These are phyloP conservation scores for Euphorbia peplus DNA, from an alignment of 345 rosid genomes.

Conservation along the genomic window DNA sequence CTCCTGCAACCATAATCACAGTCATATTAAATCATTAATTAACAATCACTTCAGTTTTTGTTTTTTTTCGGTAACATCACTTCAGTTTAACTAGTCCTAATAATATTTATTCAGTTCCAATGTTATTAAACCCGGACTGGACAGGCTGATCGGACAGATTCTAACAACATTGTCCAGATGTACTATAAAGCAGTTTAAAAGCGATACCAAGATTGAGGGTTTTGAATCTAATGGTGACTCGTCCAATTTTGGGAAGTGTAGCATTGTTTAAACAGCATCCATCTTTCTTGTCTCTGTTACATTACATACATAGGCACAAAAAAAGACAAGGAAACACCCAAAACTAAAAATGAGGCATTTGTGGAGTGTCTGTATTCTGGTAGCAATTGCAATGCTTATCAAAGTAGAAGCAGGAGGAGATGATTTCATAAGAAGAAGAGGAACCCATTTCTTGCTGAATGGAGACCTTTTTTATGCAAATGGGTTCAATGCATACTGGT, in stretches of 20 bases:
- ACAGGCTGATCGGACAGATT: too few species aligned
- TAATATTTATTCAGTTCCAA: too few species aligned
- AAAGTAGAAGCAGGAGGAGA: conserved; percentile 20
- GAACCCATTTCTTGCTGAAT: conserved; percentile 28
- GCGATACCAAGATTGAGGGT: neutral
- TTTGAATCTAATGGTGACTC: neutral
- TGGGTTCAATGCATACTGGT: conserved; percentile 37
- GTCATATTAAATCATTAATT: too few species aligned
- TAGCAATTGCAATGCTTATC: conserved; percentile 9
- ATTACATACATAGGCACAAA: neutral
- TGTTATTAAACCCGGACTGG: too few species aligned
- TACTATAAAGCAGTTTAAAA: too few species aligned
- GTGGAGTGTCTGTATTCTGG: conserved; percentile 11
- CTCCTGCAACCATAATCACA: neutral
- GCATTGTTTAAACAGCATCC: conserved; percentile 16
- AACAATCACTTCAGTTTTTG: too few species aligned
- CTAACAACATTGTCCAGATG: too few species aligned
- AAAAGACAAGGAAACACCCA: too few species aligned
- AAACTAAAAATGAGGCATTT: conserved; percentile 46
- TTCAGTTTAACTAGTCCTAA: too few species aligned
- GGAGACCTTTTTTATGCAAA: conserved; percentile 30
- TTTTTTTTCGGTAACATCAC: too few species aligned
- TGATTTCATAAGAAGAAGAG: conserved; percentile 26
- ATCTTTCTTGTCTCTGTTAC: neutral
- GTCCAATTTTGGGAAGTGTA: neutral